Evolutionary conservation across 2,329 filamentous ascomycete species (phyloP), one percentile per base, ranked within the genome.

Genomic region (Macroventuria anomochaeta): DNA sequence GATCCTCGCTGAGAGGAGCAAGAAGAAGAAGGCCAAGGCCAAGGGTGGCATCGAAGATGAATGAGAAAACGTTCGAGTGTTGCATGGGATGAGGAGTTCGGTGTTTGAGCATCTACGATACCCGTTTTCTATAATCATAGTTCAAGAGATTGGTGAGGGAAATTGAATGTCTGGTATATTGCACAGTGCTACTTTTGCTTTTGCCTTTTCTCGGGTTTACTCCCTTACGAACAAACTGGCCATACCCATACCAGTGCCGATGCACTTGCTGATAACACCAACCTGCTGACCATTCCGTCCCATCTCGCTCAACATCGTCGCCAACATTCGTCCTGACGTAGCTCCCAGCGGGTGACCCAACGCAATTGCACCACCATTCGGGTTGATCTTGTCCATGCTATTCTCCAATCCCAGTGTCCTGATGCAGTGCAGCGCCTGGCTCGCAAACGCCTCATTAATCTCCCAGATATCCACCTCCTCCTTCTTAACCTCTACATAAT

Each of bases 331-430:
- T 25, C 89, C 91, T 28, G 91, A 91, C 5, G 93, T 97, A 26
- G 92, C 93, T 39, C 93, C 93, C 1, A 97, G 82, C 5, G 93
- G 93, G 74, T 97, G 93, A 1, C 93, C 93, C 20, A 97, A 78
- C n/a, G 93, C 93, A 74, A 97, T 96, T 2, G 93, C 93, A 26
- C 93, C 93, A 56, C 93, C 93, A 66, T 96, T 92, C 0, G 91
- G 91, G 76, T 97, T 97, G 15, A 97, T 89, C 76, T 84, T 88
- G 7, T 84, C 85, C 77, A 85, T 88, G 7, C 83, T 84, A 49
- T 84, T 76, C 63, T 87, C 86, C 17, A 93, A 77, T 0, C 87
- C 88, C 10, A 95, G 71, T 66, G 85, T 83, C 55, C 91, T 79
- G 38, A 93, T 77, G 65, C 88, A 93, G 76, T 96, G 84, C 46